Conservation (phyloP, 2,329 filamentous ascomycete genomes). For the Alternaria sp. region DNA sequence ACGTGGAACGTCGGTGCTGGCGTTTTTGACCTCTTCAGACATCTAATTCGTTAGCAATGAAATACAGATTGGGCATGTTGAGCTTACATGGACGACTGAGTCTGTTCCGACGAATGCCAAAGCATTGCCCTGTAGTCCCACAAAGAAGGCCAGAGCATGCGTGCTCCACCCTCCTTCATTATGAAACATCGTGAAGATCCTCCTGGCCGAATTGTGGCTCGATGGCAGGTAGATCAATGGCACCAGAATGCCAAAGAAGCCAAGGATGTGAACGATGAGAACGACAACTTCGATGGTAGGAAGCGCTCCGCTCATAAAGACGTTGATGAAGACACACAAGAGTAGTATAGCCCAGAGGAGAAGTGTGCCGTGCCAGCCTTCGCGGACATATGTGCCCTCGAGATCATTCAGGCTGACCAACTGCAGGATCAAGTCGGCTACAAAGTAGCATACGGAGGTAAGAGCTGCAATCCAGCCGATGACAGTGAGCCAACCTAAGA, state of each 20-base stretch:
- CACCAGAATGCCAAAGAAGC: constrained; percentile 60
- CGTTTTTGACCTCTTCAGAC: constrained; percentile 49
- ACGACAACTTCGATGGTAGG: constrained; percentile 58
- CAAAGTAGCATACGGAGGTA: constrained; percentile 47
- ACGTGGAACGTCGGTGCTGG: constrained; percentile 45
- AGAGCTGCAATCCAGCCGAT: constrained; percentile 52
- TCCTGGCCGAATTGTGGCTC: constrained; percentile 45
- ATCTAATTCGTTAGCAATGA: constrained; percentile 32
- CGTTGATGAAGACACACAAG: constrained; percentile 54
- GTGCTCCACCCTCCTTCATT: constrained; percentile 56
- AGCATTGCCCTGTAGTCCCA: constrained; percentile 51
- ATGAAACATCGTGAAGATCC: constrained; percentile 56
- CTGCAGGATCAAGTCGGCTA: constrained; percentile 42
- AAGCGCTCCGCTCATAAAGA: constrained; percentile 54
- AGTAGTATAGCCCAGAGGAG: constrained; percentile 55
- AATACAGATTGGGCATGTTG: too few relatives aligned
- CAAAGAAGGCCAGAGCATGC: constrained; percentile 53
- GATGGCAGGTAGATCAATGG: constrained; percentile 46
- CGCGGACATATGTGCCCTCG: constrained; percentile 41
- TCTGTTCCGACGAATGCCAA: constrained; percentile 48
- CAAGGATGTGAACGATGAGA: constrained; percentile 58
- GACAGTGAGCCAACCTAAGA: constrained; percentile 53
- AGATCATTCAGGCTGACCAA: constrained; percentile 50
- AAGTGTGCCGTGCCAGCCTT: constrained; percentile 60
- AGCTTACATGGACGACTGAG: constrained; percentile 47